Evolutionary conservation across 345 rosid genomes (phyloP).

Genomic region (Physaria fendleri): DNA sequence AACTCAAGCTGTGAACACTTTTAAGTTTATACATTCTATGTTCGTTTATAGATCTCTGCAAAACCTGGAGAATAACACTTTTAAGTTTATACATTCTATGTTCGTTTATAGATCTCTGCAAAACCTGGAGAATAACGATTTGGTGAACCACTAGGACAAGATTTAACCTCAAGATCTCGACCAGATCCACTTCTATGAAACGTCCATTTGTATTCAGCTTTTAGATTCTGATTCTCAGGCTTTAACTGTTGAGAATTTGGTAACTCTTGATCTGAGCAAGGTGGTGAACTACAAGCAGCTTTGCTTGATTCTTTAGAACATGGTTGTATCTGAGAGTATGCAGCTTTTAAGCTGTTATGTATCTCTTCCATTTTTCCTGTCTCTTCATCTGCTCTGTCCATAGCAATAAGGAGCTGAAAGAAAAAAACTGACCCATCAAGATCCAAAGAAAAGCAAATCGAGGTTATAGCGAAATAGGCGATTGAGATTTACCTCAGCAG

Average conservation of each 20-base stretch:
- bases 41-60: slow-evolving; percentile 13
- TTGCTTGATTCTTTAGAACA: slow-evolving; percentile 25
- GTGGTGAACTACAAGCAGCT: slow-evolving; percentile 4
- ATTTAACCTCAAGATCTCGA: slow-evolving; percentile 24
- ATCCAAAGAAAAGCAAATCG: neutral
- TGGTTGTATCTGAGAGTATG: slow-evolving; percentile 63
- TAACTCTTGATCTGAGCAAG: slow-evolving; percentile 18
- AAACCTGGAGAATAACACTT: slow-evolving; percentile 9
- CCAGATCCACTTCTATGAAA: slow-evolving; percentile 10
- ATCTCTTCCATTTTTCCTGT: slow-evolving; percentile 51
- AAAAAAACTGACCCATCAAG: slow-evolving; percentile 21
- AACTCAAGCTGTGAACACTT: neutral
- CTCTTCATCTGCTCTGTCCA: slow-evolving; percentile 75
- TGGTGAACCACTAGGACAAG: slow-evolving; percentile 29
- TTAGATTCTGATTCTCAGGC: slow-evolving; percentile 18
- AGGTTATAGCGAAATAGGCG: neutral
- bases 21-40: slow-evolving; percentile 3
- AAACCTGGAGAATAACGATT: slow-evolving; percentile 13
- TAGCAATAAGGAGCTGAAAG: slow-evolving; percentile 57
- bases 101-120: slow-evolving; percentile 22
- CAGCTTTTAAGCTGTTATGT: slow-evolving; percentile 39
- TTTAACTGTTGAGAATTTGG: slow-evolving; percentile 23
- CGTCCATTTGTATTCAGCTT: neutral
- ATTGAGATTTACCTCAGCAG: slow-evolving; percentile 51
- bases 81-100: slow-evolving; percentile 2